Evolutionary conservation across 177 flowering plant species (phyloP).

Genomic region (Tripterygium wilfordii): DNA sequence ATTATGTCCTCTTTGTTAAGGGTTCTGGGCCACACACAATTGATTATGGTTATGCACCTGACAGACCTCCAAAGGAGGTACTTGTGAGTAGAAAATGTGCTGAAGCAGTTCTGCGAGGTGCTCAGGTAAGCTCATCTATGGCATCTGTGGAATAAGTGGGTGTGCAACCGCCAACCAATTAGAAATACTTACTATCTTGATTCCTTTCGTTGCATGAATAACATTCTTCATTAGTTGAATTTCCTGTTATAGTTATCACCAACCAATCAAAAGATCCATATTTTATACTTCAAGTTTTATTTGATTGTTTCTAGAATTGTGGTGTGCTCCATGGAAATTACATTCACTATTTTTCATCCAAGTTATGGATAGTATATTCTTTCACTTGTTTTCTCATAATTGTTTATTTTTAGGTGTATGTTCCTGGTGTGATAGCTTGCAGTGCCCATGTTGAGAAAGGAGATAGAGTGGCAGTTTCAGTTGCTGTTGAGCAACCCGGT

Average conservation of each 20-base stretch:
- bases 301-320: no score
- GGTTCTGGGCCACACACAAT: conserved; percentile 88
- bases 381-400: conserved; percentile 1
- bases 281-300: no score
- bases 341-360: no score
- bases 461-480: conserved; percentile 87
- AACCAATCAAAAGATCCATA: no score
- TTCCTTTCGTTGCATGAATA: no score
- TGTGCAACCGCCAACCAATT: no score
- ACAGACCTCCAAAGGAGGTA: conserved; percentile 66
- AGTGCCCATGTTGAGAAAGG: conserved; percentile 96
- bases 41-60: conserved; percentile 45
- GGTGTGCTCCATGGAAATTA: no score
- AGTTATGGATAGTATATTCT: no score
- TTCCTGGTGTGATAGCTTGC: conserved; percentile 97
- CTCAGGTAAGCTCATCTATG: conserved; percentile 83
- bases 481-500: conserved; percentile 76
- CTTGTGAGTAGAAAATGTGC: conserved; percentile 98
- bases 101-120: conserved; percentile 99
- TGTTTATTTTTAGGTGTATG: conserved; percentile 55
- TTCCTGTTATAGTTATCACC: no score
- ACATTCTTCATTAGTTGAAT: no score
- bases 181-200: no score
- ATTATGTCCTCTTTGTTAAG: conserved; percentile 73
- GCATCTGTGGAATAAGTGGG: no score